A percentile compares a stretch with the other conserved stretches of the same genome.
Conservation (phyloP, 257 asterid species). For the Primulina huaijiensis region DNA sequence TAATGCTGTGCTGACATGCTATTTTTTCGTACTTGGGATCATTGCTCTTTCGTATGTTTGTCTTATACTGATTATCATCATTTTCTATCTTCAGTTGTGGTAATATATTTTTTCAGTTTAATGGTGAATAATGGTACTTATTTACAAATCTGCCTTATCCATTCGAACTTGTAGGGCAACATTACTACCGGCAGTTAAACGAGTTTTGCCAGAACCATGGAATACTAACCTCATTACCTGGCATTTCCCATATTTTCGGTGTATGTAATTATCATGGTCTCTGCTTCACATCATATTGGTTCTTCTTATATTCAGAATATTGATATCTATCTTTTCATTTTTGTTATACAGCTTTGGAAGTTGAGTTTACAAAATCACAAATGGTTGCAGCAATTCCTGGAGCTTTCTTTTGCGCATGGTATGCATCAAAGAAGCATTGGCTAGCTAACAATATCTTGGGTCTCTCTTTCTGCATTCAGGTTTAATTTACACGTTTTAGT, state of each 20-base stretch:
- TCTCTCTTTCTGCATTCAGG: constrained; percentile 97
- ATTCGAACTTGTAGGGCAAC: constrained; percentile 68
- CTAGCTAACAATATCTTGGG: constrained; percentile 93
- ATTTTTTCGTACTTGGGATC: constrained; percentile 88
- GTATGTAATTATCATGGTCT: constrained; percentile 40
- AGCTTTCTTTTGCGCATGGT: constrained; percentile 92
- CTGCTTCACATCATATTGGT: constrained; percentile 21
- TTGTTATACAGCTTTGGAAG: constrained; percentile 71
- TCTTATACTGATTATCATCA: constrained; percentile 28
- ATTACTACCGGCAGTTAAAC: constrained; percentile 65
- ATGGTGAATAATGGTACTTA: background rate
- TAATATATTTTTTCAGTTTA: background rate
- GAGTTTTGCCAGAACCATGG: constrained; percentile 78
- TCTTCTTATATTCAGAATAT: constrained; percentile 13
- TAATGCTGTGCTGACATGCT: constrained; percentile 89
- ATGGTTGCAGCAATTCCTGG: constrained; percentile 86
- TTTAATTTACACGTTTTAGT: constrained; percentile 23
- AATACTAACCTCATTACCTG: constrained; percentile 64
- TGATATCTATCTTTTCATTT: constrained; percentile 24
- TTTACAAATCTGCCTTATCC: constrained; percentile 14
- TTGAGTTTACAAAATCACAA: constrained; percentile 90
- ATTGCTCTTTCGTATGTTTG: constrained; percentile 91
- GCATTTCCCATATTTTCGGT: constrained; percentile 70
- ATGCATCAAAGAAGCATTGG: constrained; percentile 97
- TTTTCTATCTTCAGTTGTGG: constrained; percentile 16